Percentiles rank a stretch among this genome's conserved stretches.
phyloP scores from a whole-genome alignment of 148 eudicot genomes.

The Vaccinium macrocarpon region DNA sequence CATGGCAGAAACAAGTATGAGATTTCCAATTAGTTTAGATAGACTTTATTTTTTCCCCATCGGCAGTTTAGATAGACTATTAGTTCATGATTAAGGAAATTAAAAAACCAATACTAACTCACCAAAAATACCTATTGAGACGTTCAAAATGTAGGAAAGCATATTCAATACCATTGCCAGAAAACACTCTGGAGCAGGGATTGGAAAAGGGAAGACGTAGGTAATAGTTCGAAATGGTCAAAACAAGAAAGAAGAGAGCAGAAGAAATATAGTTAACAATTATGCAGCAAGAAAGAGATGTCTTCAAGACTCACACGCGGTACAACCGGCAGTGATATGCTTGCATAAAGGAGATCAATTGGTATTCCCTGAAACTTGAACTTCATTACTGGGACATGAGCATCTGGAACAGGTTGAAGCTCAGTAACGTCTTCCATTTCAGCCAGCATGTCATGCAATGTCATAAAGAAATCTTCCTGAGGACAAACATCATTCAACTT shows the following conservation, averaged over 20 bases:
- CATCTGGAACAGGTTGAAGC: conserved; percentile 53
- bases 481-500: conserved; percentile 3
- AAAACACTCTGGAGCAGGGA: not conserved
- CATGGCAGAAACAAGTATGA: not conserved
- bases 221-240: too few species aligned
- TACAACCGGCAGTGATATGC: conserved; percentile 35
- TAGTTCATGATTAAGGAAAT: not conserved
- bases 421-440: conserved; percentile 52
- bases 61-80: not conserved
- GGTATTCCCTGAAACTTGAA: conserved; percentile 53
- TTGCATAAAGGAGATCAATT: conserved; percentile 59
- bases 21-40: not conserved
- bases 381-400: conserved; percentile 60
- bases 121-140: not conserved
- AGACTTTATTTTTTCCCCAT: not conserved
- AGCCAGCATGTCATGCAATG: conserved; percentile 43
- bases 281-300: not conserved
- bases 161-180: not conserved
- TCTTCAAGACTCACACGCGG: conserved; percentile 37
- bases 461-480: conserved; percentile 48
- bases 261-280: conserved; percentile 3
- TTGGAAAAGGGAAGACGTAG: not conserved
- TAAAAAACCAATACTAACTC: not conserved
- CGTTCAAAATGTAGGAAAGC: not conserved
- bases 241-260: not conserved